Evolutionary conservation across 2,329 filamentous ascomycete genomes (phyloP), one percentile per base, ranked within the genome.

Genomic region (Lachnellula arida): DNA sequence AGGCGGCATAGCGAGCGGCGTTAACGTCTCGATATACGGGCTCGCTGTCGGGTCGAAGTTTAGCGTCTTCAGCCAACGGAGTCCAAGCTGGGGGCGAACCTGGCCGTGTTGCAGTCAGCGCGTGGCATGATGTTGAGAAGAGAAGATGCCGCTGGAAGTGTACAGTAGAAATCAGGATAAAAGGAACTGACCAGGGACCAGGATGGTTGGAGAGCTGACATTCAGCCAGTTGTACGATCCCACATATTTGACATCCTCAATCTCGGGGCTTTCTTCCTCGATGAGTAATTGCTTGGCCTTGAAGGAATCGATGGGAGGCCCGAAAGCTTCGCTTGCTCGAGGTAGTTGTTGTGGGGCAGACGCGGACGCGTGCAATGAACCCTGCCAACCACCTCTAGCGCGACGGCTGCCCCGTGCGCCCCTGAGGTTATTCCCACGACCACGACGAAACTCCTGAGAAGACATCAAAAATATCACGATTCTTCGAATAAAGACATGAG

Each of bases 151-250:
- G 28, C 8, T 12, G 28, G 9, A 11, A 32, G 28, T 1, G 9
- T 32, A 32, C 9, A 32, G 28, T 32, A 32, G 28, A 32, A 9
- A 32, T 32, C 3, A 32, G 9, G 12, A 32, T 32, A 32, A 11
- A 32, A 12, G 8, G 19, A 46, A 55, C 70, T 58, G 56, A 76
- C 77, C 77, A 61, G 77, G 78, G 34, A 76, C 66, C 4, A 78
- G 54, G 12, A 81, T 77, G 0, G 69, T 72, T 5, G 73, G 70
- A 34, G 28, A 53, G 35, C 65, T 62, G 11, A 46, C 56, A 28
- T 70, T 68, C 5, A 78, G 37, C 79, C 78, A 82, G 60, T 77
- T 82, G 69, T 79, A 82, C 0, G 79, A 81, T 19, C 75, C 73
- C 32, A 80, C 62, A 63, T 76, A 75, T 42, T 74, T 55, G 57